Evolutionary conservation across 352 stramenopile genomes (phyloP).

Genomic region (Phytophthora sansomeana): DNA sequence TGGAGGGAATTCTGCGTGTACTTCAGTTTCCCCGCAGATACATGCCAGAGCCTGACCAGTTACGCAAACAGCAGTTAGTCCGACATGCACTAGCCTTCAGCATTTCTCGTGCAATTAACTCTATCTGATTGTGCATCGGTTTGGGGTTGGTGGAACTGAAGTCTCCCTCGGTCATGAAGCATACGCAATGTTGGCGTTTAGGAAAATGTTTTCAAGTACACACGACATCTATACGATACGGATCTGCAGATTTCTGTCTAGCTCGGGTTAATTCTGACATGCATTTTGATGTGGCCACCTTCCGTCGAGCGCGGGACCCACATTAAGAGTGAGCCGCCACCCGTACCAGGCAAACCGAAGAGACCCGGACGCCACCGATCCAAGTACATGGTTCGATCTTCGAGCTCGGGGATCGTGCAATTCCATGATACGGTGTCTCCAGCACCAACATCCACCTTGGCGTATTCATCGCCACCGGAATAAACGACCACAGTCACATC

Average conservation of each 20-base stretch:
- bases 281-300: slow-evolving; percentile 44
- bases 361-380: slow-evolving; percentile 30
- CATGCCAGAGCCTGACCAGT: slow-evolving; percentile 55
- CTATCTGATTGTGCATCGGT: slow-evolving; percentile 28
- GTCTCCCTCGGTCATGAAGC: too few relatives aligned
- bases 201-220: too few relatives aligned
- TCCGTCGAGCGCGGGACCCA: slow-evolving; percentile 49
- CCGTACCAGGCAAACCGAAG: slow-evolving; percentile 21
- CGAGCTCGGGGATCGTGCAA: slow-evolving; percentile 19
- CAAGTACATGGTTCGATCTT: slow-evolving; percentile 32
- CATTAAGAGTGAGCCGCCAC: slow-evolving; percentile 25
- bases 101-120: slow-evolving; percentile 64
- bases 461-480: slow-evolving; percentile 31
- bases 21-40: slow-evolving; percentile 69
- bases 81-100: slow-evolving; percentile 70
- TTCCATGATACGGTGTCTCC: slow-evolving; percentile 30
- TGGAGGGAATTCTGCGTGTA: slow-evolving; percentile 75
- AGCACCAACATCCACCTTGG: slow-evolving; percentile 18
- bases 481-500: slow-evolving; percentile 33
- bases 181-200: too few relatives aligned
- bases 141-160: too few relatives aligned
- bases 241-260: slow-evolving; percentile 5
- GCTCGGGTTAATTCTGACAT: slow-evolving; percentile 35
- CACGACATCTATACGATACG: too few relatives aligned
- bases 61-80: slow-evolving; percentile 56